Percentiles rank a stretch among this genome's conserved stretches.
phyloP scores from a whole-genome alignment of 2,329 filamentous ascomycete species.

The Arachnopeziza araneosa region DNA sequence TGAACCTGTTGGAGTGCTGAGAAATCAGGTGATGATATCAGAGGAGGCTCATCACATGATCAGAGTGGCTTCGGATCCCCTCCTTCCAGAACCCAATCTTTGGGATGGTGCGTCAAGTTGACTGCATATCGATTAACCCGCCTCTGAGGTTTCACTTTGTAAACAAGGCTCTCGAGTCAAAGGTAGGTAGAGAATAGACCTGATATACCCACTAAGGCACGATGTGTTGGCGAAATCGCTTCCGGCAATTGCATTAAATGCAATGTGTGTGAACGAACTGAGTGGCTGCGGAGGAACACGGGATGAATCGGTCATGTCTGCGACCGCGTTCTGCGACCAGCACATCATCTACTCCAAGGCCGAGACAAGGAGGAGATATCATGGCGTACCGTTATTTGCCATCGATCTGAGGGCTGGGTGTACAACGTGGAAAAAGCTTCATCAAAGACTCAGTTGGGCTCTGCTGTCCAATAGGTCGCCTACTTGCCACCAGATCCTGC shows the following conservation, averaged over 20 bases:
- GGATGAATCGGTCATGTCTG: not conserved
- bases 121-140: not conserved
- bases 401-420: not conserved
- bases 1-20: too few species aligned
- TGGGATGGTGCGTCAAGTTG: not conserved
- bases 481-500: not conserved
- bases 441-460: not conserved
- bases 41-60: not conserved
- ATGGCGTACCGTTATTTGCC: slow-evolving; percentile 4
- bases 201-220: not conserved
- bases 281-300: not conserved
- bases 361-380: slow-evolving; percentile 1
- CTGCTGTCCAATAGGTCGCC: not conserved
- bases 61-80: not conserved
- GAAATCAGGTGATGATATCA: too few species aligned
- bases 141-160: not conserved
- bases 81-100: not conserved
- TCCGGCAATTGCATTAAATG: not conserved
- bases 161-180: not conserved
- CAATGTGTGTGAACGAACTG: not conserved
- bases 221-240: not conserved
- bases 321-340: slow-evolving; percentile 6
- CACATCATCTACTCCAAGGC: not conserved
- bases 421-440: slow-evolving; percentile 2
- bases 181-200: not conserved